A percentile compares a stretch with the other conserved stretches of the same genome.
Evolutionary conservation across 2,329 filamentous ascomycete species (phyloP).

Genomic region (Pyrenochaeta sp.): DNA sequence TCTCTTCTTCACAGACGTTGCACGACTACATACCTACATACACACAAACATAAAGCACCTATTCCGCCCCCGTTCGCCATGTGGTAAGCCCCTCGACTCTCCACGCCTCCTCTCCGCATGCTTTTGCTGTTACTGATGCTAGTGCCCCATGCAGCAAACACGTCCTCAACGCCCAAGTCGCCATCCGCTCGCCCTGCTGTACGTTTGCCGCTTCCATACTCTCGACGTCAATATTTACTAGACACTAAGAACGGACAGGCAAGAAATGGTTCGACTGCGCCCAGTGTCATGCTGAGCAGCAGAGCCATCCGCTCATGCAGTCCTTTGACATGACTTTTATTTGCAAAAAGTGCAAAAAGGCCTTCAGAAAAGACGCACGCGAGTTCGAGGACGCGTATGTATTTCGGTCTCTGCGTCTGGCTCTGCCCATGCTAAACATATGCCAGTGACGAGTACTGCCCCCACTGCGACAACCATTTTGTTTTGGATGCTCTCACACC

Average conservation of each 20-base stretch:
- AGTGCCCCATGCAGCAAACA: conserved; percentile 75
- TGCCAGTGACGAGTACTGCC: conserved; percentile 90
- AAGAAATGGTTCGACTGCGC: conserved; percentile 99
- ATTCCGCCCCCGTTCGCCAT: conserved; percentile 20
- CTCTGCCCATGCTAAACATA: conserved; percentile 13
- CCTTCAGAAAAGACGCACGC: conserved; percentile 89
- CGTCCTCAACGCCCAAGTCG: conserved; percentile 95
- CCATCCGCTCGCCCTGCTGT: conserved; percentile 97
- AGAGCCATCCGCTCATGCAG: conserved; percentile 78
- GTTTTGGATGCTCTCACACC: conserved; percentile 88
- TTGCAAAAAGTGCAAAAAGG: conserved; percentile 99
- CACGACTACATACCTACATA: neutral
- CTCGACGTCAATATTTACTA: neutral
- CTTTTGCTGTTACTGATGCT: no score
- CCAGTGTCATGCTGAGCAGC: conserved; percentile 86
- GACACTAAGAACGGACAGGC: conserved; percentile 59
- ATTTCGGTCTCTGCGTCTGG: neutral
- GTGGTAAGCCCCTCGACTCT: conserved; percentile 35
- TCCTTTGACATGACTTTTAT: conserved; percentile 89
- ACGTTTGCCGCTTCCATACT: conserved; percentile 54
- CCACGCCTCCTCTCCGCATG: no score
- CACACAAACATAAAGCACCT: neutral
- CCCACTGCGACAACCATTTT: conserved; percentile 98
- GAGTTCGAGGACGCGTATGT: conserved; percentile 81
- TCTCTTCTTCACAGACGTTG: neutral